These are phyloP conservation scores for Ceratopteris richardii DNA, from an alignment of 75 land plant genomes.

Conservation along the genomic window DNA sequence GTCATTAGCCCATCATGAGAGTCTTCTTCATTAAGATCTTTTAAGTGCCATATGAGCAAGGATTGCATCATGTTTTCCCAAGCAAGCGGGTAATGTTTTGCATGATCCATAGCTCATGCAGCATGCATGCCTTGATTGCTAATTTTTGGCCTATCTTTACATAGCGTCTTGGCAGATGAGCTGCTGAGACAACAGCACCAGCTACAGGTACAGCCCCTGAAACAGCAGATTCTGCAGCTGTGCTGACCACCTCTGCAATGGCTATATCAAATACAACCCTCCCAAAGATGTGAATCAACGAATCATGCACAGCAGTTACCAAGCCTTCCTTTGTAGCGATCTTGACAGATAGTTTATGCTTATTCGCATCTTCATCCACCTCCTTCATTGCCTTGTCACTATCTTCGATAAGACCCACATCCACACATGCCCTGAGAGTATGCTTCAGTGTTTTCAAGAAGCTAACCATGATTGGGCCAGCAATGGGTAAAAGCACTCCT, in stretches of 20 bases:
- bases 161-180: not conserved
- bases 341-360: not conserved
- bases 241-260: slow-evolving; percentile 1
- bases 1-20: too few relatives aligned
- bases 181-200: not conserved
- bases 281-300: not conserved
- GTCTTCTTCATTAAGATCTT: too few relatives aligned
- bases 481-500: not conserved
- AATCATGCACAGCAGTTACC: slow-evolving; percentile 1
- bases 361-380: not conserved
- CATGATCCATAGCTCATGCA: slow-evolving; percentile 5
- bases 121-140: slow-evolving; percentile 3
- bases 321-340: slow-evolving; percentile 1
- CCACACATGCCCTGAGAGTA: not conserved
- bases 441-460: not conserved
- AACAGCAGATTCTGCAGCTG: not conserved
- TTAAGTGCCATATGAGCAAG: too few relatives aligned
- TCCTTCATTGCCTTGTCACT: not conserved
- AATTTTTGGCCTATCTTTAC: not conserved
- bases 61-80: not conserved
- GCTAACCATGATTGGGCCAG: slow-evolving; percentile 3
- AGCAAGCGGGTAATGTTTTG: not conserved
- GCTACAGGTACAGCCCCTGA: not conserved
- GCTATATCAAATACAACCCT: slow-evolving; percentile 2
- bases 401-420: not conserved